These are phyloP conservation scores for Purshia tridentata DNA, from an alignment of 306 rosid genomes.

Conservation along the genomic window DNA sequence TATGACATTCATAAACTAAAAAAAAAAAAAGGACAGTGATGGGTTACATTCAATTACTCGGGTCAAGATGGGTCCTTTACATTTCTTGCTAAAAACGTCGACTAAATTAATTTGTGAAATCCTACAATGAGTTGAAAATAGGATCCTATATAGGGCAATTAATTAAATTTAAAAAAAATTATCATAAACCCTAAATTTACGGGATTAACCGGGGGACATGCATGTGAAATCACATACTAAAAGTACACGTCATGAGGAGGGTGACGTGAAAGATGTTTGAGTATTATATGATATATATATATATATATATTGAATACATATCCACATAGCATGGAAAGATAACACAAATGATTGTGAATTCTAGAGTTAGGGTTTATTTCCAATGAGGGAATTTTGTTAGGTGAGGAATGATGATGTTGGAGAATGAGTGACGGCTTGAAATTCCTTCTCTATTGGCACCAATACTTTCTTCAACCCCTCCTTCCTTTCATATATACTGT, in stretches of 20 bases:
- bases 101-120: not conserved
- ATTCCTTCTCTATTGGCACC: conserved; percentile 57
- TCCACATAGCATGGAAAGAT: conserved; percentile 25
- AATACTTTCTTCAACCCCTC: conserved; percentile 43
- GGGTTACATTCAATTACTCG: not conserved
- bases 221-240: conserved; percentile 35
- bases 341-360: conserved; percentile 52
- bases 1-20: conserved; percentile 7
- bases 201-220: conserved; percentile 44
- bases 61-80: conserved; percentile 6
- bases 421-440: conserved; percentile 98
- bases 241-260: conserved; percentile 55
- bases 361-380: conserved; percentile 61
- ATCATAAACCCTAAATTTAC: conserved; percentile 46
- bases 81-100: conserved; percentile 7
- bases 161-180: not conserved
- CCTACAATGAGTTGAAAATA: not conserved
- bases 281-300: conserved; percentile 31
- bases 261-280: conserved; percentile 63
- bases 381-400: conserved; percentile 61
- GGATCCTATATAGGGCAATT: not conserved
- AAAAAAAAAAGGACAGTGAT: not conserved
- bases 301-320: conserved; percentile 32
- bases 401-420: conserved; percentile 62
- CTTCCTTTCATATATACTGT: not conserved